These are phyloP conservation scores for Huntiella savannae DNA, from an alignment of 2,329 filamentous ascomycete species.

Conservation along the genomic window DNA sequence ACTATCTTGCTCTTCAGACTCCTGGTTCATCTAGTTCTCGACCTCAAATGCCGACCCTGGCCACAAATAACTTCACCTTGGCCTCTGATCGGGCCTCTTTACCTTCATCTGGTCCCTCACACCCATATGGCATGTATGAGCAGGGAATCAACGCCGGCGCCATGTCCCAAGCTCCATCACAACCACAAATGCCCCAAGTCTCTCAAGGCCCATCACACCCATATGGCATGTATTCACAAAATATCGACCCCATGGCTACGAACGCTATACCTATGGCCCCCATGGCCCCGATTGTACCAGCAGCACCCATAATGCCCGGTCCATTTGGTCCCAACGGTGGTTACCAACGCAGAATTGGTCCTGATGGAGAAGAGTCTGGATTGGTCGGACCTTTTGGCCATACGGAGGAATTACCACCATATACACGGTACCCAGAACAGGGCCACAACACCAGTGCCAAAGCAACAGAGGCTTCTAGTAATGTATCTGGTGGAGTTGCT, in stretches of 20 bases:
- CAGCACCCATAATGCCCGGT: slow-evolving; percentile 28
- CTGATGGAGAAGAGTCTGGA: slow-evolving; percentile 77
- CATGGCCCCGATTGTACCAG: slow-evolving; percentile 37
- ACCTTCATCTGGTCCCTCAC: slow-evolving; percentile 9
- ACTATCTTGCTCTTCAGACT: slow-evolving; percentile 5
- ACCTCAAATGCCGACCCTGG: slow-evolving; percentile 1
- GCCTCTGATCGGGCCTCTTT: slow-evolving; percentile 5
- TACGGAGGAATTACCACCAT: slow-evolving; percentile 78
- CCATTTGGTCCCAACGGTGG: slow-evolving; percentile 57
- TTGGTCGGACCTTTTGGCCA: slow-evolving; percentile 78
- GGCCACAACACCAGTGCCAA: slow-evolving; percentile 24
- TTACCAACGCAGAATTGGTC: slow-evolving; percentile 55
- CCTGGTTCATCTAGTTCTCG: background rate
- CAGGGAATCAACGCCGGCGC: slow-evolving; percentile 7
- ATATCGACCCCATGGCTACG: slow-evolving; percentile 53
- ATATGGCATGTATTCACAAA: slow-evolving; percentile 69
- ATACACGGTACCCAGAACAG: slow-evolving; percentile 74
- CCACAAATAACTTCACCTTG: slow-evolving; percentile 5
- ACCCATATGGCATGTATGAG: slow-evolving; percentile 11
- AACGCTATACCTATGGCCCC: slow-evolving; percentile 23
- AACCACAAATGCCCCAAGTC: slow-evolving; percentile 1
- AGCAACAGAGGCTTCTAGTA: slow-evolving; percentile 3
- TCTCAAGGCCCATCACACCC: slow-evolving; percentile 53
- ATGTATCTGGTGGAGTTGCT: slow-evolving; percentile 3
- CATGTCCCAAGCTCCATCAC: background rate